Conservation (phyloP, 768 basidiomycete species). For the Tulasnella sp. region DNA sequence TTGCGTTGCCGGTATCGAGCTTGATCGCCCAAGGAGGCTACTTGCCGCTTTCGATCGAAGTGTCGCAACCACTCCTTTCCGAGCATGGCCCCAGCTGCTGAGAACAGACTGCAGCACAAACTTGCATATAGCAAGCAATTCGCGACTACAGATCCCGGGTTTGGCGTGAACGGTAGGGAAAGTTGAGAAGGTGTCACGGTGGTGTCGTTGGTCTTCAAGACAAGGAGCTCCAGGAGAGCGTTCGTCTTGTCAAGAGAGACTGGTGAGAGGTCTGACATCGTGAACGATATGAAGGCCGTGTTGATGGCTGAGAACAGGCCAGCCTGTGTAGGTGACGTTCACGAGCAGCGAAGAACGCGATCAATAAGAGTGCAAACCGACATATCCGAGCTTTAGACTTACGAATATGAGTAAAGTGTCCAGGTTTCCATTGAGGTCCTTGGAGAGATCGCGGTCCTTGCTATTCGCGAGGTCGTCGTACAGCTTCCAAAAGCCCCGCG, state of each 20-base stretch:
- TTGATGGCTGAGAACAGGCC: slow-evolving; percentile 6
- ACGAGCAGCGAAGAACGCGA: not conserved
- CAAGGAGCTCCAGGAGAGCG: not conserved
- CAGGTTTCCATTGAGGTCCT: not conserved
- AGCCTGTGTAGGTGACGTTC: not conserved
- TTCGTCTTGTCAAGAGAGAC: not conserved
- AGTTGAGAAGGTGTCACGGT: not conserved
- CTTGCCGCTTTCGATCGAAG: not conserved
- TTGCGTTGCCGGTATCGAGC: not conserved
- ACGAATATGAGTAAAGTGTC: not conserved
- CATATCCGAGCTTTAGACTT: not conserved
- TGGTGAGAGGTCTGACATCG: not conserved
- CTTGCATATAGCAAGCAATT: not conserved
- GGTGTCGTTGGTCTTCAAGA: not conserved
- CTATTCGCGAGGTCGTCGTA: not conserved
- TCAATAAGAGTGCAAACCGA: not conserved
- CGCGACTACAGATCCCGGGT: not conserved
- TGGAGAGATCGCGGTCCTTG: not conserved
- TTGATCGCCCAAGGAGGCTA: not conserved
- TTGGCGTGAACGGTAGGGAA: too few relatives aligned
- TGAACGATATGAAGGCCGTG: slow-evolving; percentile 1
- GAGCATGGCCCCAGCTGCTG: not conserved
- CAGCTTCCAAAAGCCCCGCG: not conserved
- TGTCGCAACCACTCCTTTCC: slow-evolving; percentile 2
- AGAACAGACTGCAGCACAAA: slow-evolving; percentile 2